phyloP scores from a whole-genome alignment of 352 stramenopile species.

The Globisporangium viniferum region DNA sequence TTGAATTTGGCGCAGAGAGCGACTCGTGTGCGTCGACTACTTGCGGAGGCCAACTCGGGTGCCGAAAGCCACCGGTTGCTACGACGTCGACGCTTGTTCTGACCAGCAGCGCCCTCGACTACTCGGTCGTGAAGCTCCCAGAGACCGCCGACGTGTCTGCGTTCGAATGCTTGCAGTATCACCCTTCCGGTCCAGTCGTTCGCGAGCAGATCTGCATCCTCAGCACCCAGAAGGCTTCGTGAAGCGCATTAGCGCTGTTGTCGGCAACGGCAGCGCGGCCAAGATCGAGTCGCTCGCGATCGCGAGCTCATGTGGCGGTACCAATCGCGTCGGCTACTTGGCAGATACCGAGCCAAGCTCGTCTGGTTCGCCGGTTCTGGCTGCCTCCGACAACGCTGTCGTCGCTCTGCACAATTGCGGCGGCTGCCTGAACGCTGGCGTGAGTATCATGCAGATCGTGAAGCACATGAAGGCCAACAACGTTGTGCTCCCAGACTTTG shows the following conservation, averaged over 20 bases:
- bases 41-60: slow-evolving; percentile 23
- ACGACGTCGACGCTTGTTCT: slow-evolving; percentile 26
- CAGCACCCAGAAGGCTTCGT: slow-evolving; percentile 37
- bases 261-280: slow-evolving; percentile 27
- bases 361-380: slow-evolving; percentile 43
- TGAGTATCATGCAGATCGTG: slow-evolving; percentile 31
- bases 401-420: slow-evolving; percentile 52
- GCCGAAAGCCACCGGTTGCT: slow-evolving; percentile 17
- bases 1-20: slow-evolving; percentile 42
- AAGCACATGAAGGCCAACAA: slow-evolving; percentile 26
- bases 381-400: slow-evolving; percentile 37
- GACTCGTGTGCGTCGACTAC: slow-evolving; percentile 22
- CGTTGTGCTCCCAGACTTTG: slow-evolving; percentile 19
- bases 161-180: slow-evolving; percentile 35
- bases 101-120: slow-evolving; percentile 27
- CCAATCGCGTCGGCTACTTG: slow-evolving; percentile 33
- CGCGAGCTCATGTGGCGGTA: neutral
- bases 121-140: slow-evolving; percentile 41
- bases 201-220: slow-evolving; percentile 49
- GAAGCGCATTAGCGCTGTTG: slow-evolving; percentile 30
- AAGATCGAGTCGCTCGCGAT: slow-evolving; percentile 20
- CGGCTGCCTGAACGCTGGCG: slow-evolving; percentile 26
- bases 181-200: slow-evolving; percentile 19
- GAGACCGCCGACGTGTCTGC: slow-evolving; percentile 19
- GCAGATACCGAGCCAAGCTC: slow-evolving; percentile 39